Percentiles rank a stretch among this genome's conserved stretches.
Evolutionary conservation across 2,329 filamentous ascomycete genomes (phyloP).

Genomic region (Trichoderma koningiopsis): DNA sequence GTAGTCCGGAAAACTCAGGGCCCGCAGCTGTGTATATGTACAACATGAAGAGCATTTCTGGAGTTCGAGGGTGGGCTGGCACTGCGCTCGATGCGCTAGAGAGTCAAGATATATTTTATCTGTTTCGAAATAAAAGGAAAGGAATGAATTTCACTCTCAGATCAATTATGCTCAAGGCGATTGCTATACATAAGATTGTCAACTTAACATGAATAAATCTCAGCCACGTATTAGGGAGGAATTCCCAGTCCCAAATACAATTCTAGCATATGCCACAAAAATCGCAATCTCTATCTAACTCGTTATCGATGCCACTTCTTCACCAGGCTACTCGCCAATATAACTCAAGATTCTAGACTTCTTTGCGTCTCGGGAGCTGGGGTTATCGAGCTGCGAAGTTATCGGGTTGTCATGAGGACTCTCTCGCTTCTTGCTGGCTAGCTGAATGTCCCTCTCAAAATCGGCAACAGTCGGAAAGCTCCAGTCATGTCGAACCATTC

Average conservation of each 20-base stretch:
- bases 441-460: constrained; percentile 31
- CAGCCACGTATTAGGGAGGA: background rate
- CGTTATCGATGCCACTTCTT: background rate
- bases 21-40: constrained; percentile 31
- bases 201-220: background rate
- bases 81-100: constrained; percentile 24
- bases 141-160: constrained; percentile 9
- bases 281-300: too few species aligned
- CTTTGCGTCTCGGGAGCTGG: constrained; percentile 20
- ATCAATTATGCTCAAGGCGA: background rate
- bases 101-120: constrained; percentile 13
- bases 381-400: background rate
- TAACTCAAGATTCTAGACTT: constrained; percentile 2
- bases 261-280: background rate
- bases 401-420: background rate
- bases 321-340: background rate
- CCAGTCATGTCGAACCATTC: constrained; percentile 30
- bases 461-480: constrained; percentile 33
- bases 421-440: background rate
- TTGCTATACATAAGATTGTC: background rate
- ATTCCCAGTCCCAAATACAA: background rate
- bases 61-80: constrained; percentile 35
- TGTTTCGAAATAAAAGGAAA: constrained; percentile 18
- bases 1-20: background rate
- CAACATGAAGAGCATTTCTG: constrained; percentile 36